These are phyloP conservation scores for Coelastrella sp. DNA, from an alignment of 139 green algal species.

Conservation along the genomic window DNA sequence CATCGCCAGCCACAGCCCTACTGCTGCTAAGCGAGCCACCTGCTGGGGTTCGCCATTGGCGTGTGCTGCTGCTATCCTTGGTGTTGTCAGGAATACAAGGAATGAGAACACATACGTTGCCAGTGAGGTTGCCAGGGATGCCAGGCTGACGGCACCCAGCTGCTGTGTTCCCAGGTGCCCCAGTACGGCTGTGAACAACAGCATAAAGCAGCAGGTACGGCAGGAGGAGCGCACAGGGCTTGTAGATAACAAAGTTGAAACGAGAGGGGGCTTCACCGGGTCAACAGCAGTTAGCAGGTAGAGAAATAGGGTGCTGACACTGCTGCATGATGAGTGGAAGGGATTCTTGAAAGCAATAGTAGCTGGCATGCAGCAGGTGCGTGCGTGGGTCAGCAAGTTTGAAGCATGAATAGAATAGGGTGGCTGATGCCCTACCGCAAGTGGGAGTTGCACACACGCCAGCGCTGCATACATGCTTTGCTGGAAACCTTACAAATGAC, in stretches of 20 bases:
- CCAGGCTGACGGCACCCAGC: slow-evolving; percentile 72
- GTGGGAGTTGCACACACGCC: too few relatives aligned
- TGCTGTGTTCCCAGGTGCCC: slow-evolving; percentile 67
- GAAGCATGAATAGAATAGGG: too few relatives aligned
- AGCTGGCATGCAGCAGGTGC: too few relatives aligned
- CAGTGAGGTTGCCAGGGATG: slow-evolving; percentile 64
- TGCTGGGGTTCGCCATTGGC: slow-evolving; percentile 47
- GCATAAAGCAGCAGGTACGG: background rate
- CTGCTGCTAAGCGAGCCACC: slow-evolving; percentile 53
- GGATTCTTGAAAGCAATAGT: too few relatives aligned
- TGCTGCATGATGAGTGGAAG: too few relatives aligned
- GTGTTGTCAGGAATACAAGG: slow-evolving; percentile 72
- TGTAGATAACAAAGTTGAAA: background rate
- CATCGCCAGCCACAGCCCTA: slow-evolving; percentile 60
- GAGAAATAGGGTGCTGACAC: background rate
- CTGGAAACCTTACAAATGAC: too few relatives aligned
- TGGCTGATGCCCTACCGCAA: too few relatives aligned
- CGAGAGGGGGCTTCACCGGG: too few relatives aligned
- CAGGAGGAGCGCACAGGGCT: background rate
- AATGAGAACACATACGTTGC: slow-evolving; percentile 74
- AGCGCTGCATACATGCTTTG: too few relatives aligned
- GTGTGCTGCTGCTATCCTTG: slow-evolving; percentile 69
- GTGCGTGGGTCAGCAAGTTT: too few relatives aligned
- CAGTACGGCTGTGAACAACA: slow-evolving; percentile 60
- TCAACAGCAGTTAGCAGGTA: background rate